These are phyloP conservation scores for Penicillium canariense DNA, from an alignment of 495 filamentous ascomycete genomes.

Conservation along the genomic window DNA sequence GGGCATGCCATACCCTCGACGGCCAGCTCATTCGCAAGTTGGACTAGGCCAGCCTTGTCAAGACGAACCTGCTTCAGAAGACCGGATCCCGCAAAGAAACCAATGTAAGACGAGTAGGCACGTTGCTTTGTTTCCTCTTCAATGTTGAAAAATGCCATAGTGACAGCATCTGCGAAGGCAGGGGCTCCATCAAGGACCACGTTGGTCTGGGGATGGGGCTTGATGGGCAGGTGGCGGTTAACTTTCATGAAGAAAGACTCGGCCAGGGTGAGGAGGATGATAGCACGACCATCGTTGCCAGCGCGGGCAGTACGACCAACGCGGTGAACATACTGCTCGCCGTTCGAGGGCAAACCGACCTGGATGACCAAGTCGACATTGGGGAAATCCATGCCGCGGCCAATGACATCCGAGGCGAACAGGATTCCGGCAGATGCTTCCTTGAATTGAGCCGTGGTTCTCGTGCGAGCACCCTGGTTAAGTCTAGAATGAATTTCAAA, in stretches of 20 bases:
- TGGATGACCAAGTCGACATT: constrained; percentile 90
- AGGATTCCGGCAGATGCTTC: constrained; percentile 52
- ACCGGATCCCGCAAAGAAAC: constrained; percentile 45
- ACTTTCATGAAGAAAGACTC: constrained; percentile 59
- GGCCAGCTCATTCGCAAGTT: constrained; percentile 45
- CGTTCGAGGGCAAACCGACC: constrained; percentile 64
- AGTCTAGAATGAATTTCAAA: constrained; percentile 62
- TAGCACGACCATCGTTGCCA: constrained; percentile 64
- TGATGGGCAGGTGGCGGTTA: constrained; percentile 55
- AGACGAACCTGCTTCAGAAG: constrained; percentile 39
- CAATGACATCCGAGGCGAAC: constrained; percentile 69
- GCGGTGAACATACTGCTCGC: constrained; percentile 86
- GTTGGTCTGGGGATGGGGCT: constrained; percentile 47
- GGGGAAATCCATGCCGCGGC: constrained; percentile 89
- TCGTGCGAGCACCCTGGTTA: constrained; percentile 54
- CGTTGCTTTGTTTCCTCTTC: constrained; percentile 51
- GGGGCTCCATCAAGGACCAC: constrained; percentile 31
- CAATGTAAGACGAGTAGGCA: constrained; percentile 56
- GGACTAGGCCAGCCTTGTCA: constrained; percentile 41
- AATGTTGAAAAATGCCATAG: constrained; percentile 36
- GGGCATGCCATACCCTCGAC: constrained; percentile 45
- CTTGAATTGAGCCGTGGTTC: constrained; percentile 60
- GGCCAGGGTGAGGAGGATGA: constrained; percentile 58
- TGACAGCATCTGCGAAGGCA: constrained; percentile 21
- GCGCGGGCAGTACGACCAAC: constrained; percentile 71